Percentiles rank a stretch among this genome's conserved stretches.
Conservation (phyloP, 768 basidiomycete genomes). For the Trametes cingulata region DNA sequence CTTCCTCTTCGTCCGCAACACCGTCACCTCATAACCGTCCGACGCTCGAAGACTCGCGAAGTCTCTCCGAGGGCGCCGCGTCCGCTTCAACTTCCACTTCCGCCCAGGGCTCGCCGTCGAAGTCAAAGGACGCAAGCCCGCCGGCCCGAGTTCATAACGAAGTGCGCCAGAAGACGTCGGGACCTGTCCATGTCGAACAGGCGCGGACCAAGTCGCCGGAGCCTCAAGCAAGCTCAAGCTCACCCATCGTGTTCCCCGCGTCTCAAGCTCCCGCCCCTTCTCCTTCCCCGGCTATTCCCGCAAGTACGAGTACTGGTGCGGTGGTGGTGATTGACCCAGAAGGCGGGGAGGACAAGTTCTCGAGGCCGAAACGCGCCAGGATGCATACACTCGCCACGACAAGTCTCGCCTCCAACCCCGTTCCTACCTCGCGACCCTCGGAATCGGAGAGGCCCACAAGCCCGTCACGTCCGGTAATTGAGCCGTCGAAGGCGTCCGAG, state of each 20-base stretch:
- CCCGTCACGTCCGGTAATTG: background rate
- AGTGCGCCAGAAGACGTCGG: background rate
- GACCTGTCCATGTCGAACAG: background rate
- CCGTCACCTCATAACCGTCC: background rate
- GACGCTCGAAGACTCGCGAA: background rate
- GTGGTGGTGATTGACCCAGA: constrained; percentile 2
- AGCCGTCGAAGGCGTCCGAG: background rate
- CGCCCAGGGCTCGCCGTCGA: background rate
- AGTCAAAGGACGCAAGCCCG: background rate
- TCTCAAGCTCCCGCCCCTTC: background rate
- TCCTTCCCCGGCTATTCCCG: background rate
- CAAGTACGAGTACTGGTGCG: background rate
- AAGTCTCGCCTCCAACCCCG: background rate
- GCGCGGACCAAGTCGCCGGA: background rate
- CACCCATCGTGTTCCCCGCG: background rate
- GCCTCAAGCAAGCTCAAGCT: constrained; percentile 3
- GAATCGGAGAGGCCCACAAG: background rate
- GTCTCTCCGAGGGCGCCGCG: background rate
- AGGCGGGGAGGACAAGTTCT: constrained; percentile 18
- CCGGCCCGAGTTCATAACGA: background rate
- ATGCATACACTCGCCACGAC: constrained; percentile 9
- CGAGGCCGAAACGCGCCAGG: constrained; percentile 9
- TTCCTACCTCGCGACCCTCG: background rate
- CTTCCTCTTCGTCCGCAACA: background rate
- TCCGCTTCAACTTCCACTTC: background rate